A percentile compares a stretch with the other conserved stretches of the same genome.
Conservation (phyloP, 352 stramenopile genomes). For the Phytophthora sojae region DNA sequence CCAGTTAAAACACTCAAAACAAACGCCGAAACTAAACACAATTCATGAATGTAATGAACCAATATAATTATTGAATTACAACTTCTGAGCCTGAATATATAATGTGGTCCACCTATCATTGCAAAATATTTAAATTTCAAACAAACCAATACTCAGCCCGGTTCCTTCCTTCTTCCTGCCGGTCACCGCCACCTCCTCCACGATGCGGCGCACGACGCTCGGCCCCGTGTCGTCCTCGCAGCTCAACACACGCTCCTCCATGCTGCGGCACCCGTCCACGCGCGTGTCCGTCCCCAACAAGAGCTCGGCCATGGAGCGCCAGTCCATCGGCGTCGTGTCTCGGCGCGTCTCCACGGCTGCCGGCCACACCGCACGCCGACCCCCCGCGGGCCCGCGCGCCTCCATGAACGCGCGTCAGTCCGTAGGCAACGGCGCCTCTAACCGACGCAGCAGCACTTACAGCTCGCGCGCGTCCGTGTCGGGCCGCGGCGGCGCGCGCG, state of each 20-base stretch:
- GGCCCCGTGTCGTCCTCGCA: constrained; percentile 86
- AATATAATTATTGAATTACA: too few species aligned
- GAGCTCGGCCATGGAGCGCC: constrained; percentile 43
- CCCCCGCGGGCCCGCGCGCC: constrained; percentile 40
- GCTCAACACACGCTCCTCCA: constrained; percentile 68
- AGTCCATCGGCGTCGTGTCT: constrained; percentile 61
- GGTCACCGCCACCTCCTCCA: not conserved
- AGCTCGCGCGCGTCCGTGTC: constrained; percentile 67
- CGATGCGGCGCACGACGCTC: constrained; percentile 87
- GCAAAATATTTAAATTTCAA: constrained; percentile 22
- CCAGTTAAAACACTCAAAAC: too few species aligned
- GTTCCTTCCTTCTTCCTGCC: not conserved
- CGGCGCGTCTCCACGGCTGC: constrained; percentile 61
- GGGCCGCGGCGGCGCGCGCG: constrained; percentile 39
- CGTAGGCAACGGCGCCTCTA: constrained; percentile 32
- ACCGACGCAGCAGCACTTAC: constrained; percentile 72
- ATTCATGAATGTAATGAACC: too few species aligned
- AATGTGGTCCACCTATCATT: constrained; percentile 10
- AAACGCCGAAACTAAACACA: too few species aligned
- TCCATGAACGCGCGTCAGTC: constrained; percentile 64
- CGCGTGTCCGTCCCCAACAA: constrained; percentile 72
- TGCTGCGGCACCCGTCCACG: constrained; percentile 43
- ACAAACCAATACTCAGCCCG: constrained; percentile 7
- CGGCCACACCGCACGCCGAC: constrained; percentile 18
- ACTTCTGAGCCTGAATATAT: too few species aligned